Evolutionary conservation across 768 basidiomycete genomes (phyloP).

Genomic region (Thelephora aurantiotincta): DNA sequence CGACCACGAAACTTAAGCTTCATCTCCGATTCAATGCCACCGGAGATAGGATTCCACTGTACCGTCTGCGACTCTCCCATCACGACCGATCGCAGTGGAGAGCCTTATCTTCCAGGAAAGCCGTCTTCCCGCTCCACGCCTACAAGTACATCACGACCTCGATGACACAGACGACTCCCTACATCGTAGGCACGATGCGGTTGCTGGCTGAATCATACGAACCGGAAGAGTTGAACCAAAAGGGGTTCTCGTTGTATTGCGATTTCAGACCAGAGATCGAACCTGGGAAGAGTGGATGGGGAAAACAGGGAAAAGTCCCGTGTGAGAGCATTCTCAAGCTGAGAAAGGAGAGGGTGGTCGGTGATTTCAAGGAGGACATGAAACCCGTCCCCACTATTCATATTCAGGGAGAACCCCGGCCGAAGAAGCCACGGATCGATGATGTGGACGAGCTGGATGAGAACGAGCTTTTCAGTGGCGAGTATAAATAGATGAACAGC

Average conservation of each 20-base stretch:
- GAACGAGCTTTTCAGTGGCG: slow-evolving; percentile 29
- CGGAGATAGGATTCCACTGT: neutral
- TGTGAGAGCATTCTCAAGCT: slow-evolving; percentile 56
- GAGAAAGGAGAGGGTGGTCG: slow-evolving; percentile 14
- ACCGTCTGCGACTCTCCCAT: neutral
- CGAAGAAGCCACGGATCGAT: slow-evolving; percentile 27
- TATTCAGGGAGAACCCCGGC: slow-evolving; percentile 14
- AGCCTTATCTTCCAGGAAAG: slow-evolving; percentile 58
- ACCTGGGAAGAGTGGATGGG: slow-evolving; percentile 42
- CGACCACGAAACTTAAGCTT: neutral
- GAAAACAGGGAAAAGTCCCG: slow-evolving; percentile 59
- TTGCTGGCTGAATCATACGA: slow-evolving; percentile 48
- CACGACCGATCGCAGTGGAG: slow-evolving; percentile 52
- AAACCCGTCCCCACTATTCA: slow-evolving; percentile 4
- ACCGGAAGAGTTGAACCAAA: slow-evolving; percentile 41
- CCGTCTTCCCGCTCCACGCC: slow-evolving; percentile 58
- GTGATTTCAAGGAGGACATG: slow-evolving; percentile 10
- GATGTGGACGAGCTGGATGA: slow-evolving; percentile 38
- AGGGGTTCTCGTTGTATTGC: slow-evolving; percentile 70
- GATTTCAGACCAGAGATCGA: slow-evolving; percentile 75
- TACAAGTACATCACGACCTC: slow-evolving; percentile 74
- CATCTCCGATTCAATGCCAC: neutral
- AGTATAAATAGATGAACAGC: too few species aligned
- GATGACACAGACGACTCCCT: slow-evolving; percentile 66
- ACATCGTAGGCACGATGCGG: slow-evolving; percentile 64